phyloP scores from a whole-genome alignment of 352 stramenopile genomes.

The Halophytophthora batemanensis region DNA sequence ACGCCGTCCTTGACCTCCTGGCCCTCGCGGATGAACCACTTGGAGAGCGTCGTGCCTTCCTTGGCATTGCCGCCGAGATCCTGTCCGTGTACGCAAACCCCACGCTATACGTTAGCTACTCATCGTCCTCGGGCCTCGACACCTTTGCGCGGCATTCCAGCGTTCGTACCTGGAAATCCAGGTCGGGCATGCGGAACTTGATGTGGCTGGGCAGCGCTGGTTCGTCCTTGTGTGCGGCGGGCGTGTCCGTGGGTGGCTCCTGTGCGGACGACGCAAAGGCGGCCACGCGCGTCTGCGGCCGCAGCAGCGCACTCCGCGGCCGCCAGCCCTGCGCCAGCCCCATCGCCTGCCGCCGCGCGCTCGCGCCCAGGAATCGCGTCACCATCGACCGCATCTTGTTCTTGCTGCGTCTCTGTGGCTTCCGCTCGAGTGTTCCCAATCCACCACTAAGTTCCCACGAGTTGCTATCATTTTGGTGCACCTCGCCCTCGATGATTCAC shows the following conservation, averaged over 20 bases:
- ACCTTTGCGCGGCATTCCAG: too few relatives aligned
- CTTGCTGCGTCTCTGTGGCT: too few relatives aligned
- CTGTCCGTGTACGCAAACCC: not conserved
- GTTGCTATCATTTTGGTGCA: too few relatives aligned
- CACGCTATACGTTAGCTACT: too few relatives aligned
- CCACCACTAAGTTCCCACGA: too few relatives aligned
- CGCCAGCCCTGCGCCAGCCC: not conserved
- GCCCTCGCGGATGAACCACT: conserved; percentile 74
- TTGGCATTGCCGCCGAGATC: conserved; percentile 28
- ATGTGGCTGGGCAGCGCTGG: conserved; percentile 58
- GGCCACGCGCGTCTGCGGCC: too few relatives aligned
- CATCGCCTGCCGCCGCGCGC: not conserved
- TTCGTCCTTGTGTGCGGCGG: conserved; percentile 12
- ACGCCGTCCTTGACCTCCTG: conserved; percentile 57
- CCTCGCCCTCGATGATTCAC: too few relatives aligned
- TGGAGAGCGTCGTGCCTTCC: conserved; percentile 60
- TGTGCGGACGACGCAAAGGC: conserved; percentile 10
- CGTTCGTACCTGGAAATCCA: conserved; percentile 72
- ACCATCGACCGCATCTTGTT: not conserved
- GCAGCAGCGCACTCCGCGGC: not conserved
- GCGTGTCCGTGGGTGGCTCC: not conserved
- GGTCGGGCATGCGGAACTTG: conserved; percentile 86
- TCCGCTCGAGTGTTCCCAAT: too few relatives aligned
- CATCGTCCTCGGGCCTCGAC: too few relatives aligned
- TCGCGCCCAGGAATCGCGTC: not conserved